Evolutionary conservation across 169 alveolate species (phyloP), one percentile per base, ranked within the genome.

Genomic region (Plasmodium fragile): DNA sequence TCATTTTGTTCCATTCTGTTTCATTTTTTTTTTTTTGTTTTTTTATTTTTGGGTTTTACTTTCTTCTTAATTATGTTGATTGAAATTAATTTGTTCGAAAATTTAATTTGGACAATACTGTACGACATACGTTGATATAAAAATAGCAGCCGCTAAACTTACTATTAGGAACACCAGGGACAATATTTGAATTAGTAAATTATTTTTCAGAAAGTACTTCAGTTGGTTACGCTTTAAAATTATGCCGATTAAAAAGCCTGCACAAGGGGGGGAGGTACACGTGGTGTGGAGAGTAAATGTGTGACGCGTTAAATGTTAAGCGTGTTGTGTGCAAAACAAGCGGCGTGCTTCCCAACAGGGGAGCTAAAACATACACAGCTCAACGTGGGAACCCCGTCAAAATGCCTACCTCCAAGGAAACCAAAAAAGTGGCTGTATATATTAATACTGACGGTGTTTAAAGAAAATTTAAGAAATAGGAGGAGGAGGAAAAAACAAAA

Each of bases 371-470:
- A 73, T 30, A 32, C 45, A 32, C 59, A 10, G 65, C 39, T 22
- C 59, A 49, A 16, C 59, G 25, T 11, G 59, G 59, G 18, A 4
- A 8, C n/a, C 3, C 4, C 25, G 28, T 25, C 43, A 59, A 7
- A 41, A 22, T 65, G 71, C 32, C 53, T 91, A 91, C 94, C 94
- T 91, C 94, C 94, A 10, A 81, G 65, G 80, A 91, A 91, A 80
- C 94, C 94, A 79, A 91, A 80, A 80, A 91, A 91, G 59, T 91
- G 94, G 70, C 94, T 91, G 45, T 81, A 91, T 30, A 91, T 81
- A 53, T 91, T 91, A 70, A 91, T 91, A 49, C 91, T 81, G 53
- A 25, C 78, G n/a, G 94, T 81, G 72, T 91, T 91, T 72, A 81
- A 69, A 45, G 94, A 73, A 36, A 80, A 91, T 91, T 91, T 91